Conservation (phyloP, 352 stramenopile species). For the Blastocystis sp. region DNA sequence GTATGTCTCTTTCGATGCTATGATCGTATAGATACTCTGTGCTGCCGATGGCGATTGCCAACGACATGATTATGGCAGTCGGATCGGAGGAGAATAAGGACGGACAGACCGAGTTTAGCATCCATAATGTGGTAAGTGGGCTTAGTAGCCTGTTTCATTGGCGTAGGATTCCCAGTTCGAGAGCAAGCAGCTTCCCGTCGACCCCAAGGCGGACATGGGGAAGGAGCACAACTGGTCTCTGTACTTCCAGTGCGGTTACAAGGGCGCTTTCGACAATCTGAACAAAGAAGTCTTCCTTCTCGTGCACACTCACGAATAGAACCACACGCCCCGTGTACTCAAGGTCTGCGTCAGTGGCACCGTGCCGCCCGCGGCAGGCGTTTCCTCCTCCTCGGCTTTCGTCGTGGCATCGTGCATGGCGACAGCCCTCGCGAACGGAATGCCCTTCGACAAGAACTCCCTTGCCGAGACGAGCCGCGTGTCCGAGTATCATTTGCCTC, state of each 20-base stretch:
- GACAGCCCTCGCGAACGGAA: slow-evolving; percentile 74
- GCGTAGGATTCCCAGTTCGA: slow-evolving; percentile 57
- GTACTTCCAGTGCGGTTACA: slow-evolving; percentile 79
- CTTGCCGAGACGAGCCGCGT: slow-evolving; percentile 79
- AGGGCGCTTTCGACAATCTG: slow-evolving; percentile 76
- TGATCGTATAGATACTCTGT: slow-evolving; percentile 79
- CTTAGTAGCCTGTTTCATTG: not conserved
- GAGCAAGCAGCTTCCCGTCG: slow-evolving; percentile 30
- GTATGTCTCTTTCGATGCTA: slow-evolving; percentile 59
- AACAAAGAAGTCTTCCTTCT: not conserved
- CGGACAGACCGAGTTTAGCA: not conserved
- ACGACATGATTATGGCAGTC: slow-evolving; percentile 80
- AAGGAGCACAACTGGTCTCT: slow-evolving; percentile 73
- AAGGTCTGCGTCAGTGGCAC: slow-evolving; percentile 81
- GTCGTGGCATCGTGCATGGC: slow-evolving; percentile 81
- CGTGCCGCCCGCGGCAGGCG: slow-evolving; percentile 80
- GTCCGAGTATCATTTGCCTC: slow-evolving; percentile 77
- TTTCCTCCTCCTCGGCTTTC: slow-evolving; percentile 84
- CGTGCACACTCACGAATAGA: not conserved
- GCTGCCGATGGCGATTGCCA: slow-evolving; percentile 82
- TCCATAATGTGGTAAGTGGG: not conserved
- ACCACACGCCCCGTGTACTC: slow-evolving; percentile 74
- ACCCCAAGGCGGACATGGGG: slow-evolving; percentile 60
- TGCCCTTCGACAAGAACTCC: slow-evolving; percentile 75
- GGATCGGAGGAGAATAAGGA: not conserved